Evolutionary conservation across 192 early-diverging fungal species (phyloP).

Genomic region (Allomyces macrogynus): DNA sequence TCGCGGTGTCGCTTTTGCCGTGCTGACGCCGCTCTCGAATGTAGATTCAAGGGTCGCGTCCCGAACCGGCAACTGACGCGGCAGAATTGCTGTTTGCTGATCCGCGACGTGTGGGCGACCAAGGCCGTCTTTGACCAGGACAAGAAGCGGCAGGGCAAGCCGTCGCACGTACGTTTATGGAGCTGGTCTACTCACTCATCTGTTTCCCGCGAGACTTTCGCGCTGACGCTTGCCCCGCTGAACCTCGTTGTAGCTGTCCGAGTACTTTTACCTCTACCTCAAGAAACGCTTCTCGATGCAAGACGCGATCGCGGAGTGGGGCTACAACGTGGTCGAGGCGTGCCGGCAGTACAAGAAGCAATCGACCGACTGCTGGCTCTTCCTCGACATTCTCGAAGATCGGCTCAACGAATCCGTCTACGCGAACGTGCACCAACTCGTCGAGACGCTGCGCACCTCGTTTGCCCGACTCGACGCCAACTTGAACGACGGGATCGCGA

Average conservation of each 20-base stretch:
- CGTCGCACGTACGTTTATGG: conserved; percentile 1
- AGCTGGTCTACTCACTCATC: background rate
- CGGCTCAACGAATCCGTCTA: background rate
- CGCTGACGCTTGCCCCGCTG: no score
- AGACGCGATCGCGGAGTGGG: conserved; percentile 34
- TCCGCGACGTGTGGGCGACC: conserved; percentile 32
- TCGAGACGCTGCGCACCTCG: background rate
- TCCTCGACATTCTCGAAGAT: conserved; percentile 15
- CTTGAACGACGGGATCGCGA: background rate
- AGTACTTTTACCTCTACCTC: conserved; percentile 30
- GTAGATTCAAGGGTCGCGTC: conserved; percentile 25
- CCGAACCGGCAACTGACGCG: conserved; percentile 19
- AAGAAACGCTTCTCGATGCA: conserved; percentile 36
- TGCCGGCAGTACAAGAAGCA: conserved; percentile 11
- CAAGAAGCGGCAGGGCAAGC: background rate
- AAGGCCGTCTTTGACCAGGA: conserved; percentile 20
- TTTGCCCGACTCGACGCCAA: background rate
- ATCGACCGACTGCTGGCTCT: conserved; percentile 18
- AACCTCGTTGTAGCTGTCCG: conserved; percentile 9
- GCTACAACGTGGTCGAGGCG: conserved; percentile 27
- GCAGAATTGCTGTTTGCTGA: conserved; percentile 15
- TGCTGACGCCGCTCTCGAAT: no score
- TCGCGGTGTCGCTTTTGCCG: no score
- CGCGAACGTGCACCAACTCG: background rate
- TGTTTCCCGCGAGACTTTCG: no score